Conservation (phyloP, 768 basidiomycete genomes). For the Kwoniella dejecticola region DNA sequence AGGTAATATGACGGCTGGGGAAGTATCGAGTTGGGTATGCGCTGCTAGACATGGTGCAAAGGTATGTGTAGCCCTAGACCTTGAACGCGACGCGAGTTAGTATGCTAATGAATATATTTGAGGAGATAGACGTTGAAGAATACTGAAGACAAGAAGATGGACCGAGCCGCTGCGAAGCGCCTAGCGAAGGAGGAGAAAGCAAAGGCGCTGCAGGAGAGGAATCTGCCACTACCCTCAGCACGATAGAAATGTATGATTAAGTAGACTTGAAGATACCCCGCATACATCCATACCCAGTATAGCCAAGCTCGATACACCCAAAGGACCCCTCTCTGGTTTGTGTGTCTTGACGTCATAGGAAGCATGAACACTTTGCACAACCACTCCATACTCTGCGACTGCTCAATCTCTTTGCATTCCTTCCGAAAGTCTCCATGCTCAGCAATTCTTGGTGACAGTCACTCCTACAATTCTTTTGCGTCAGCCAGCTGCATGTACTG, state of each 20-base stretch:
- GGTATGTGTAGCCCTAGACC: constrained; percentile 7
- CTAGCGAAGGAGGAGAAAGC: constrained; percentile 19
- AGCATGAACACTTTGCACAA: too few species aligned
- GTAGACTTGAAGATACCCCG: neutral
- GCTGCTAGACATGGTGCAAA: constrained; percentile 26
- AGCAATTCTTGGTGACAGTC: neutral
- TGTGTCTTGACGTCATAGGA: too few species aligned
- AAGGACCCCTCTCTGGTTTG: too few species aligned
- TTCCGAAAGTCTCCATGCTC: too few species aligned
- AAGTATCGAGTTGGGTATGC: constrained; percentile 25
- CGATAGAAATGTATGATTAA: neutral
- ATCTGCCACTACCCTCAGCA: constrained; percentile 19
- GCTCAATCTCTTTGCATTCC: too few species aligned
- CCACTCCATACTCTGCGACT: too few species aligned
- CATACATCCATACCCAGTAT: neutral
- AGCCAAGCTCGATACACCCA: too few species aligned
- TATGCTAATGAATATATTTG: too few species aligned
- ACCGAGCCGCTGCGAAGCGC: constrained; percentile 6
- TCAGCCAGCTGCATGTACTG: too few species aligned
- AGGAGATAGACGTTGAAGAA: constrained; percentile 13
- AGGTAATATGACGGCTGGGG: constrained; percentile 22
- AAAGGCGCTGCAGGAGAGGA: constrained; percentile 3
- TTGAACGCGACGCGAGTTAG: neutral
- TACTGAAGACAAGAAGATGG: constrained; percentile 4
- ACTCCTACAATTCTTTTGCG: neutral